Conservation (phyloP, 352 stramenopile species). For the Globisporangium camurandrum region DNA sequence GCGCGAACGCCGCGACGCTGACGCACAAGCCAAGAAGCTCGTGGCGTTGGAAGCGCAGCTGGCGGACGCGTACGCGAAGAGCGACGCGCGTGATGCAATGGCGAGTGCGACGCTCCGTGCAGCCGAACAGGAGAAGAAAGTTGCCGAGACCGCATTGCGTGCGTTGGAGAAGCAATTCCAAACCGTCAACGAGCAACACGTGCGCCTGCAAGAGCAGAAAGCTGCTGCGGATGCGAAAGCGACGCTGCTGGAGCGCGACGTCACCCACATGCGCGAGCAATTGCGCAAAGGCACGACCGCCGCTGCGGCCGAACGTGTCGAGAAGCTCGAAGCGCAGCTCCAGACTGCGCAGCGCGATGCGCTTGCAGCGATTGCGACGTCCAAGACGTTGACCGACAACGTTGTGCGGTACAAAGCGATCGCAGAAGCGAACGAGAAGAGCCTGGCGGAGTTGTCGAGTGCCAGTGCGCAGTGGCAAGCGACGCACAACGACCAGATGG, state of each 20-base stretch:
- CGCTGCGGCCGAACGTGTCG: conserved; percentile 51
- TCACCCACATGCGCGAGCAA: conserved; percentile 39
- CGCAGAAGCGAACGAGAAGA: conserved; percentile 71
- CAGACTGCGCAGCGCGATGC: conserved; percentile 50
- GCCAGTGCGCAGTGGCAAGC: conserved; percentile 62
- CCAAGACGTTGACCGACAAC: conserved; percentile 55
- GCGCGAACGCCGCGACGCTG: conserved; percentile 38
- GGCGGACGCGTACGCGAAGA: conserved; percentile 55
- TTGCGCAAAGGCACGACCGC: conserved; percentile 56
- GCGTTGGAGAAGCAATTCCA: conserved; percentile 29
- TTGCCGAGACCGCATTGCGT: conserved; percentile 26
- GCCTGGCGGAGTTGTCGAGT: conserved; percentile 42
- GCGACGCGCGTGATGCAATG: conserved; percentile 50
- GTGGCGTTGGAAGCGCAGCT: conserved; percentile 39
- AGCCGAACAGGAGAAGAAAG: conserved; percentile 53
- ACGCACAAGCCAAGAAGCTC: conserved; percentile 41
- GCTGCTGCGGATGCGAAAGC: conserved; percentile 30
- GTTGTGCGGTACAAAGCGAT: conserved; percentile 69
- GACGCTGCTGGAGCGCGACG: conserved; percentile 50
- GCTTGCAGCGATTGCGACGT: conserved; percentile 42
- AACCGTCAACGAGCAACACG: conserved; percentile 33
- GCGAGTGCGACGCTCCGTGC: conserved; percentile 32
- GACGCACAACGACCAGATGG: conserved; percentile 38
- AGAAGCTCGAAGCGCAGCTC: conserved; percentile 51
- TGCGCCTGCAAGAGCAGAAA: conserved; percentile 49